Percentiles rank a stretch among this genome's conserved stretches.
phyloP scores from a whole-genome alignment of 345 rosid genomes.

The Ricinus communis region DNA sequence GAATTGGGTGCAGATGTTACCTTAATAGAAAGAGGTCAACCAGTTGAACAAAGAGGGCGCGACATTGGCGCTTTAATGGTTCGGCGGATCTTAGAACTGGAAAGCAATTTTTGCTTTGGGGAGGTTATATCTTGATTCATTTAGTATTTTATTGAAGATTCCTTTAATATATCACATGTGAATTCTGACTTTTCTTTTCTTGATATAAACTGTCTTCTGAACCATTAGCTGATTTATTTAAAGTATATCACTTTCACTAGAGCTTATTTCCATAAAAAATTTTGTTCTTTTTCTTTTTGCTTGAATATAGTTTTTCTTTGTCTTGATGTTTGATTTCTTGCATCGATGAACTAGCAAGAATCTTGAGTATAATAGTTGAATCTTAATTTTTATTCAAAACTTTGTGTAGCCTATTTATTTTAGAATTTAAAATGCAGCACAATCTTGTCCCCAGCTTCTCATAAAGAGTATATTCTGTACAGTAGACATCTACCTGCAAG shows the following conservation, averaged over 20 bases:
- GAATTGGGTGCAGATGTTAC: slow-evolving; percentile 96
- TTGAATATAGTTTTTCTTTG: neutral
- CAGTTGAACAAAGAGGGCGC: slow-evolving; percentile 89
- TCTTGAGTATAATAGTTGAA: neutral
- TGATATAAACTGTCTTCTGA: neutral
- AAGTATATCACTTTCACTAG: neutral
- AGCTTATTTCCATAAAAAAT: neutral
- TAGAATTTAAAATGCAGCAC: neutral
- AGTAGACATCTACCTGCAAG: neutral
- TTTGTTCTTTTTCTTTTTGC: neutral
- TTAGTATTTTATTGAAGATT: slow-evolving; percentile 26
- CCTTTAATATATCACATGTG: slow-evolving; percentile 18
- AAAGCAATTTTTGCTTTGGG: slow-evolving; percentile 99
- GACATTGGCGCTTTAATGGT: slow-evolving; percentile 89
- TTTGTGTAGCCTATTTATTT: neutral
- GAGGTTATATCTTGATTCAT: slow-evolving; percentile 61
- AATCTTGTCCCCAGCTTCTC: neutral
- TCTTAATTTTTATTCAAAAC: neutral
- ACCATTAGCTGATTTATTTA: neutral
- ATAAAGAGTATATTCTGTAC: neutral
- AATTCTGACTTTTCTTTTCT: neutral
- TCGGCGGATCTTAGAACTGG: slow-evolving; percentile 69
- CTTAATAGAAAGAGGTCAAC: slow-evolving; percentile 90
- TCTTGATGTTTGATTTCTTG: neutral
- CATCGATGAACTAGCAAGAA: neutral